A percentile compares a stretch with the other conserved stretches of the same genome.
Evolutionary conservation across 164 flowering plant genomes (phyloP).

Genomic region (Vitis rupestris): DNA sequence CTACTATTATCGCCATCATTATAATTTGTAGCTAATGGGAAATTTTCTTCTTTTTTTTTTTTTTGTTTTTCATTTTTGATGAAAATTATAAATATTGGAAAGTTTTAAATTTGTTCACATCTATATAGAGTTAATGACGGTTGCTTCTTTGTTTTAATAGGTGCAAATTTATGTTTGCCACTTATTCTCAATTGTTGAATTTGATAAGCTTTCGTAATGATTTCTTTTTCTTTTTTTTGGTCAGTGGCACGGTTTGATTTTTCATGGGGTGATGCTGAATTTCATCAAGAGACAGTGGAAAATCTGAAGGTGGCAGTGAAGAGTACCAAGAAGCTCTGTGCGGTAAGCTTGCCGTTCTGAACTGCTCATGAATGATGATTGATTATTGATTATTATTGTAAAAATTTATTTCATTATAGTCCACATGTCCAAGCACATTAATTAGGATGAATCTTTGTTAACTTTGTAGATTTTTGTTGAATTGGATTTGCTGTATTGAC

Average conservation of each 20-base stretch:
- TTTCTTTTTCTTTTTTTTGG: not conserved
- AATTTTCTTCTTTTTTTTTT: too few species aligned
- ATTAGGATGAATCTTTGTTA: not conserved
- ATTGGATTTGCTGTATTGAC: not conserved
- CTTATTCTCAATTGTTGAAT: not conserved
- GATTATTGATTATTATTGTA: not conserved
- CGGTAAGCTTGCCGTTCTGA: slow-evolving; percentile 39
- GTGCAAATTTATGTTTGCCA: not conserved
- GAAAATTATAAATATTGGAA: too few species aligned
- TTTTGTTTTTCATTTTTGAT: too few species aligned
- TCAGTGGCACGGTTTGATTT: slow-evolving; percentile 81
- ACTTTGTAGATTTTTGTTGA: not conserved
- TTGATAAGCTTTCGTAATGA: not conserved
- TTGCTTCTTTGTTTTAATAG: too few species aligned
- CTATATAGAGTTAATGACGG: too few species aligned
- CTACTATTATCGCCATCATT: too few species aligned
- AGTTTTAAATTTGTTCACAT: too few species aligned
- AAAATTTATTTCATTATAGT: not conserved
- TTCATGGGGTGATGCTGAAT: slow-evolving; percentile 68
- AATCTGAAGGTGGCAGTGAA: slow-evolving; percentile 63
- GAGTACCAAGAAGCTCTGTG: slow-evolving; percentile 73
- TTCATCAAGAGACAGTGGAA: slow-evolving; percentile 73
- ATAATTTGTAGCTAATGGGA: too few species aligned
- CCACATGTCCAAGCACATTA: too few species aligned
- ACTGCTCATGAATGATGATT: not conserved